phyloP scores from a whole-genome alignment of 2,329 filamentous ascomycete genomes.

The Acrocalymma vagum region DNA sequence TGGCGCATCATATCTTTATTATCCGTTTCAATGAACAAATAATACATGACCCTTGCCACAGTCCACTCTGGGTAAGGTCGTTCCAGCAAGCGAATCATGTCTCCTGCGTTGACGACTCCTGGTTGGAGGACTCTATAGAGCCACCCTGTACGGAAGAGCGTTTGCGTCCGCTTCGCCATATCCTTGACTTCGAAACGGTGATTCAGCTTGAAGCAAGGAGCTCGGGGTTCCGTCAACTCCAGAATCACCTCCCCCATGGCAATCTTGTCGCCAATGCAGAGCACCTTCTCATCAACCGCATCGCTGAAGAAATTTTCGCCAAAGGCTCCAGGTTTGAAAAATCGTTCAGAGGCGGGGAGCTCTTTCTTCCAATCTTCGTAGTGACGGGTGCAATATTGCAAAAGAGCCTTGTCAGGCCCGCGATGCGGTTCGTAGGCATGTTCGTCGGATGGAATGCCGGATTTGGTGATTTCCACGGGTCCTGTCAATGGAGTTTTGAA shows the following conservation, averaged over 20 bases:
- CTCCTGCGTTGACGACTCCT: slow-evolving; percentile 64
- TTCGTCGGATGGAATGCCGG: slow-evolving; percentile 67
- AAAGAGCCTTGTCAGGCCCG: slow-evolving; percentile 69
- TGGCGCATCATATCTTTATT: slow-evolving; percentile 58
- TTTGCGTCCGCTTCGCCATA: slow-evolving; percentile 67
- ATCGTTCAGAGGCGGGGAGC: slow-evolving; percentile 59
- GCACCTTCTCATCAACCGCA: slow-evolving; percentile 68
- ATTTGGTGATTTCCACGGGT: slow-evolving; percentile 55
- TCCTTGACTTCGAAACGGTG: slow-evolving; percentile 71
- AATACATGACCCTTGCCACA: slow-evolving; percentile 69
- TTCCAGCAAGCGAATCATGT: slow-evolving; percentile 65
- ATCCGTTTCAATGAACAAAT: slow-evolving; percentile 63
- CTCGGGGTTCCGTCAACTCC: slow-evolving; percentile 68
- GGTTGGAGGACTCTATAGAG: slow-evolving; percentile 69
- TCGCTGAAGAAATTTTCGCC: slow-evolving; percentile 70
- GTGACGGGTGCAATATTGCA: slow-evolving; percentile 68
- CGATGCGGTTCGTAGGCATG: slow-evolving; percentile 70
- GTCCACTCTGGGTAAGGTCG: slow-evolving; percentile 68
- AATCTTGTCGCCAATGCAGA: slow-evolving; percentile 71
- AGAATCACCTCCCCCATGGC: slow-evolving; percentile 61
- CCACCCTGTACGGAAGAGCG: slow-evolving; percentile 69
- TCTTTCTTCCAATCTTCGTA: slow-evolving; percentile 65
- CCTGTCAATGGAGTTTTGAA: slow-evolving; percentile 59
- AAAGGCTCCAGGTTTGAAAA: slow-evolving; percentile 67
- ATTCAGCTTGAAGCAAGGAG: slow-evolving; percentile 75